Conservation (phyloP, 2,329 filamentous ascomycete genomes). For the Chaetomiaceae sp. region DNA sequence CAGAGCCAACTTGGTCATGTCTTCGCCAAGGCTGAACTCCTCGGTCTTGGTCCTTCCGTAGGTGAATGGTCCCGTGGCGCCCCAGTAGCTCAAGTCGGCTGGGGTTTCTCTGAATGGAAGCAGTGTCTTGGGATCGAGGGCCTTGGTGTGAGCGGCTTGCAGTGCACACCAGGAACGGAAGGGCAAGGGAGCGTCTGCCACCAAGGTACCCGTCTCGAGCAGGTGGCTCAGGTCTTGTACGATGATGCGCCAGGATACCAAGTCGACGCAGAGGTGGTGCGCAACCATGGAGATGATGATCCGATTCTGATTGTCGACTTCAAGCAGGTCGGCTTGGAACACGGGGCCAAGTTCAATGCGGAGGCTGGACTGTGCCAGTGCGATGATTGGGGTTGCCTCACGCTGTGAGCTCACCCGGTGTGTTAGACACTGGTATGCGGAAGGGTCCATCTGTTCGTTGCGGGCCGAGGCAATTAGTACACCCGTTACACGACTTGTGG, state of each 20-base stretch:
- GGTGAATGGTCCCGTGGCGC: conserved; percentile 5
- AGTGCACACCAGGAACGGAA: conserved; percentile 19
- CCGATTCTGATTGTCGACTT: conserved; percentile 5
- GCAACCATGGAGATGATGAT: conserved; percentile 18
- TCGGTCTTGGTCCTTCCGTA: conserved; percentile 18
- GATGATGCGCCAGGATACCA: conserved; percentile 24
- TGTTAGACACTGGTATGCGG: conserved; percentile 8
- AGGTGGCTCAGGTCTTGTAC: conserved; percentile 17
- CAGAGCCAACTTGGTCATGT: conserved; percentile 15
- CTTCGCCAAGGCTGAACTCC: conserved; percentile 14
- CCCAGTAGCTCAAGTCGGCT: conserved; percentile 19
- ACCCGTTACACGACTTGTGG: background rate
- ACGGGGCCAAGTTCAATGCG: conserved; percentile 20
- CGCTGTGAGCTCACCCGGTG: conserved; percentile 12
- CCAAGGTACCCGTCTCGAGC: conserved; percentile 15
- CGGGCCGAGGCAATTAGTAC: background rate
- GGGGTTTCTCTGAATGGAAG: conserved; percentile 16
- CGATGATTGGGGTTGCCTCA: conserved; percentile 10
- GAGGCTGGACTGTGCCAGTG: conserved; percentile 15
- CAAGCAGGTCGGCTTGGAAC: conserved; percentile 18
- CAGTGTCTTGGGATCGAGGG: conserved; percentile 3
- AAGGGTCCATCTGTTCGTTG: conserved; percentile 11
- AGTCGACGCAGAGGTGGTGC: conserved; percentile 21
- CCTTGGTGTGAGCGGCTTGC: conserved; percentile 13
- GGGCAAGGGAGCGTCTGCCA: conserved; percentile 10